Conservation (phyloP, 2,329 filamentous ascomycete species). For the Fusarium sp. region DNA sequence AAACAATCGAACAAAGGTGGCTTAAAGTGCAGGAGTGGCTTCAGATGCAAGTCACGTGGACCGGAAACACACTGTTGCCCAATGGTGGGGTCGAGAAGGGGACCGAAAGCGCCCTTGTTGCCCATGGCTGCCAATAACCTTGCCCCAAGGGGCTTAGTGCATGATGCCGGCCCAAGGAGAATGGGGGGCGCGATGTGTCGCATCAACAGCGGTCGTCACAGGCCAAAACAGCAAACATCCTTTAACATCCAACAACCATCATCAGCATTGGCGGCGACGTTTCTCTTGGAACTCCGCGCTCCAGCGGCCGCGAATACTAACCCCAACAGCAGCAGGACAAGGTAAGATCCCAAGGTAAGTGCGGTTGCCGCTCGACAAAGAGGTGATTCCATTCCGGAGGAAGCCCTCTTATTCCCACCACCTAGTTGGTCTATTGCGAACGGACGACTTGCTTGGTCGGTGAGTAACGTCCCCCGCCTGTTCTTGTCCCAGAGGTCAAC, state of each 20-base stretch:
- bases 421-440: constrained; percentile 15
- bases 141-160: constrained; percentile 38
- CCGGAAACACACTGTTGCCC: constrained; percentile 35
- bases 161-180: constrained; percentile 41
- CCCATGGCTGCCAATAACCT: constrained; percentile 48
- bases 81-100: constrained; percentile 37
- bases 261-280: constrained; percentile 40
- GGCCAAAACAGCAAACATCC: constrained; percentile 42
- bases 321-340: constrained; percentile 30
- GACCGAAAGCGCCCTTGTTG: constrained; percentile 44
- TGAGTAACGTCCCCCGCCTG: constrained; percentile 42
- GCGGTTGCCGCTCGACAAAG: constrained; percentile 16
- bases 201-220: constrained; percentile 47
- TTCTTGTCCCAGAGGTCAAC: constrained; percentile 27
- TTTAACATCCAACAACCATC: constrained; percentile 41
- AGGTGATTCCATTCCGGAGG: constrained; percentile 18
- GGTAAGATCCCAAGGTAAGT: constrained; percentile 39
- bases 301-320: constrained; percentile 46
- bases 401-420: constrained; percentile 13
- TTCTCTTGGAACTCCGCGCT: constrained; percentile 45
- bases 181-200: constrained; percentile 46
- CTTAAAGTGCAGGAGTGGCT: not conserved
- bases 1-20: constrained; percentile 3
- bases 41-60: constrained; percentile 35
- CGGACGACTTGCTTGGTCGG: constrained; percentile 38